Conservation (phyloP, 2,329 filamentous ascomycete genomes). For the Claviceps spartinae region DNA sequence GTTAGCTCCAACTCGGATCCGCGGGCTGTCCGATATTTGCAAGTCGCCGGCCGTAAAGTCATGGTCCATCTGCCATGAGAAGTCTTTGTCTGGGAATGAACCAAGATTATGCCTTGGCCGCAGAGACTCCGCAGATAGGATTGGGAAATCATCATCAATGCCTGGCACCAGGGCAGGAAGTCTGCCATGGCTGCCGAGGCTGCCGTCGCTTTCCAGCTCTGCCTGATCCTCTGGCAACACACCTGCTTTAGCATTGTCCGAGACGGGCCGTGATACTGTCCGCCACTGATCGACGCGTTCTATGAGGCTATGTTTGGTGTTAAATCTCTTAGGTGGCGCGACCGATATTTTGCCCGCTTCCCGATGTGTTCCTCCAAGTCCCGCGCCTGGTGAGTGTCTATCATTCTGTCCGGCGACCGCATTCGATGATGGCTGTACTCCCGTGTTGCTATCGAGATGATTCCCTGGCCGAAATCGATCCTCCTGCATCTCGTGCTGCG, state of each 20-base stretch:
- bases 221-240: slow-evolving; percentile 7
- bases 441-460: slow-evolving; percentile 17
- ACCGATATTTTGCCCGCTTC: neutral
- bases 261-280: slow-evolving; percentile 1
- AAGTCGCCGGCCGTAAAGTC: slow-evolving; percentile 45
- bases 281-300: slow-evolving; percentile 6
- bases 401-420: slow-evolving; percentile 10
- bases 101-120: neutral
- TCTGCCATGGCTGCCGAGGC: slow-evolving; percentile 17
- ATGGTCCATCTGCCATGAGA: slow-evolving; percentile 41
- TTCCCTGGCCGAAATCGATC: slow-evolving; percentile 17
- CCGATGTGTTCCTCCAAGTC: neutral
- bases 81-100: slow-evolving; percentile 36
- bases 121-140: slow-evolving; percentile 20
- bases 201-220: slow-evolving; percentile 15
- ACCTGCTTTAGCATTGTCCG: neutral
- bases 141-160: slow-evolving; percentile 21
- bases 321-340: neutral
- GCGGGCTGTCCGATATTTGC: slow-evolving; percentile 43
- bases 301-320: neutral
- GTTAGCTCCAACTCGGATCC: slow-evolving; percentile 23
- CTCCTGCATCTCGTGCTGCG: slow-evolving; percentile 17
- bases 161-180: slow-evolving; percentile 26
- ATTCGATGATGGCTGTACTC: neutral
- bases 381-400: neutral